Evolutionary conservation across 2,329 filamentous ascomycete genomes (phyloP).

Genomic region (Bipolaris sorokiniana): DNA sequence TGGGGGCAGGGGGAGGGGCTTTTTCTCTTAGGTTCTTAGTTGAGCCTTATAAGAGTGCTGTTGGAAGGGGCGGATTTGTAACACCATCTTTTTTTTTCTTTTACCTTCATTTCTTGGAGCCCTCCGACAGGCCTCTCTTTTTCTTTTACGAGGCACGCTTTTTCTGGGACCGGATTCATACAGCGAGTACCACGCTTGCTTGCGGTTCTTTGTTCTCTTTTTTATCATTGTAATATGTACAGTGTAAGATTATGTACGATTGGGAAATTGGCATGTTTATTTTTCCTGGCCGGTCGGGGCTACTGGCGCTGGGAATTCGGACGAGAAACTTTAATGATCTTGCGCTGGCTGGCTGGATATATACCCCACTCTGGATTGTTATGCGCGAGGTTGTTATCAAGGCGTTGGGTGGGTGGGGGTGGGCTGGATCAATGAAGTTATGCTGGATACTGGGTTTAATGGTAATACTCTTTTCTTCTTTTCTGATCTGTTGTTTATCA

Average conservation of each 20-base stretch:
- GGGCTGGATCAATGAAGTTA: not conserved
- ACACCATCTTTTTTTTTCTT: not conserved
- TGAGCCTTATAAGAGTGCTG: too few relatives aligned
- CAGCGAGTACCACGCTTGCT: not conserved
- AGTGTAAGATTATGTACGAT: constrained; percentile 10
- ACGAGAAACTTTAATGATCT: constrained; percentile 2
- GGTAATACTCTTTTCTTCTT: constrained; percentile 4
- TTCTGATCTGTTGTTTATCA: not conserved
- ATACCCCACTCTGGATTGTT: constrained; percentile 17
- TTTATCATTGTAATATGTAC: not conserved
- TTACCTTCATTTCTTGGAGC: too few relatives aligned
- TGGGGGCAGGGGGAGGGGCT: constrained; percentile 15
- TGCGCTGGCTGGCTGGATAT: constrained; percentile 9
- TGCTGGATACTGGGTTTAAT: constrained; percentile 1
- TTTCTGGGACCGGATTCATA: not conserved
- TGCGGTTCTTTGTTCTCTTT: not conserved
- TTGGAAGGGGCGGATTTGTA: not conserved
- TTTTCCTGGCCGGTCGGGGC: not conserved
- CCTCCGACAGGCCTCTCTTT: too few relatives aligned
- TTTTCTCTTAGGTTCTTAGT: not conserved
- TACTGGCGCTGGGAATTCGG: not conserved
- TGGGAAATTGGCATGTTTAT: not conserved
- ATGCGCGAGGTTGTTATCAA: not conserved
- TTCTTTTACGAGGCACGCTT: constrained; percentile 2
- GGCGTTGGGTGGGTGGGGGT: not conserved